phyloP scores from a whole-genome alignment of 2,329 filamentous ascomycete species.

The Ceratocystis albifundus region DNA sequence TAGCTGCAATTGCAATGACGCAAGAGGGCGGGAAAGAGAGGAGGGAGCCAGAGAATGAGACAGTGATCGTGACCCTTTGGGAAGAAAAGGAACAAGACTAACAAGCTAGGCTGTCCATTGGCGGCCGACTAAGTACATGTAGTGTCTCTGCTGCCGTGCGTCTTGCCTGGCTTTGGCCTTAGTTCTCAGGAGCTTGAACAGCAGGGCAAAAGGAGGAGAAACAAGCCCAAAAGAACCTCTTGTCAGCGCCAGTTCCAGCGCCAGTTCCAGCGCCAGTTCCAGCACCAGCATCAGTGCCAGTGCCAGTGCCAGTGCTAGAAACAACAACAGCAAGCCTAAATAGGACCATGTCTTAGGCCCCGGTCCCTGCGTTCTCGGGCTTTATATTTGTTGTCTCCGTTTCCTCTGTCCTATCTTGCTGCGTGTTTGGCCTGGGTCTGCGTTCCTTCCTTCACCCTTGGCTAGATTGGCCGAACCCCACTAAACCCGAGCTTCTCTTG shows the following conservation, averaged over 20 bases:
- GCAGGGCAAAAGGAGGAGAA: too few species aligned
- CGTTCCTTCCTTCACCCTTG: background rate
- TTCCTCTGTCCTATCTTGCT: background rate
- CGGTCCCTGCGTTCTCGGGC: background rate
- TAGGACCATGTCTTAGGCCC: background rate
- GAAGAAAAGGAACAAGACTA: background rate
- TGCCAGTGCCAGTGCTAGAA: background rate
- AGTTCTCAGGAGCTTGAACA: too few species aligned
- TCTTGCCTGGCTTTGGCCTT: too few species aligned
- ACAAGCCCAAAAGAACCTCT: too few species aligned
- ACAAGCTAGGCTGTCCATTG: background rate
- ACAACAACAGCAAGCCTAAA: background rate
- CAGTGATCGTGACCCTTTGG: background rate
- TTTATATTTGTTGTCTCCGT: slow-evolving; percentile 12
- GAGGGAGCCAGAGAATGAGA: background rate
- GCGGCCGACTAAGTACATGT: too few species aligned
- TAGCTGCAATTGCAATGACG: background rate
- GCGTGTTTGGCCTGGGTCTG: slow-evolving; percentile 4
- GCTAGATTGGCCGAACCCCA: slow-evolving; percentile 11
- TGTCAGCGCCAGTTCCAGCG: background rate
- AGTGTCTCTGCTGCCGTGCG: too few species aligned
- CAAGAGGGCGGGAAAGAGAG: background rate
- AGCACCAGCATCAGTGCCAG: background rate
- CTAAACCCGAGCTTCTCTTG: slow-evolving; percentile 1
- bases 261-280: background rate